Evolutionary conservation across 2,329 filamentous ascomycete genomes (phyloP), one percentile per base, ranked within the genome.

Genomic region (Lachnellula suecica): DNA sequence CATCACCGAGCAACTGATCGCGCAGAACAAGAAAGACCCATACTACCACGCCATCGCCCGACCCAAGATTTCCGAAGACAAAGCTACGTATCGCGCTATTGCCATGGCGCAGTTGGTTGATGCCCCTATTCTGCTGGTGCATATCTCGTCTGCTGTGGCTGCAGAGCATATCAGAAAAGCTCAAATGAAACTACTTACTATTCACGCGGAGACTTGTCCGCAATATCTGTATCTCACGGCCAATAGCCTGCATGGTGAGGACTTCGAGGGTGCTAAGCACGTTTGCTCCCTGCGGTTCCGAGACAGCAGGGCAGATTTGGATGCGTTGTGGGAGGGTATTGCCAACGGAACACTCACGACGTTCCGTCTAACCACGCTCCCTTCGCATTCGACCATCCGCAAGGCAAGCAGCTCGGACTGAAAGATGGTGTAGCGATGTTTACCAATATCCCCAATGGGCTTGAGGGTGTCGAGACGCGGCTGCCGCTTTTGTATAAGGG

Each of bases 141-240:
- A 81, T 60, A 73, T 81, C 64, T 74, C 70, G 5, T 76, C 74
- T 4, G 68, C 74, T 4, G 67, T 70, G 5, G 78, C 78, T 2
- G 73, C 77, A 10, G 63, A 68, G 4, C 74, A 77, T 55, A 75
- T 82, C 47, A 72, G 76, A 22, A 64, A 70, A 17, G 79, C 79
- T 0, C 78, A 82, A 60, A 74, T 73, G 8, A 63, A 71, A 3
- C 72, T 75, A 0, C 68, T 81, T 9, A 79, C 80, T 0, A 71
- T 82, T 20, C 77, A 79, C 56, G 79, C 76, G 2, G 79, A 82
- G 63, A 83, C 79, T 1, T 83, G 79, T 60, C 80, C 79, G 3
- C 79, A 83, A 51, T 83, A 83, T 56, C 71, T 83, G 15, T 79
- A 79, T 57, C 68, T 83, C n/a, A 76, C 77, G 1, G 72, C 74